Evolutionary conservation across 352 stramenopile species (phyloP).

Genomic region (Pythium periplocum): DNA sequence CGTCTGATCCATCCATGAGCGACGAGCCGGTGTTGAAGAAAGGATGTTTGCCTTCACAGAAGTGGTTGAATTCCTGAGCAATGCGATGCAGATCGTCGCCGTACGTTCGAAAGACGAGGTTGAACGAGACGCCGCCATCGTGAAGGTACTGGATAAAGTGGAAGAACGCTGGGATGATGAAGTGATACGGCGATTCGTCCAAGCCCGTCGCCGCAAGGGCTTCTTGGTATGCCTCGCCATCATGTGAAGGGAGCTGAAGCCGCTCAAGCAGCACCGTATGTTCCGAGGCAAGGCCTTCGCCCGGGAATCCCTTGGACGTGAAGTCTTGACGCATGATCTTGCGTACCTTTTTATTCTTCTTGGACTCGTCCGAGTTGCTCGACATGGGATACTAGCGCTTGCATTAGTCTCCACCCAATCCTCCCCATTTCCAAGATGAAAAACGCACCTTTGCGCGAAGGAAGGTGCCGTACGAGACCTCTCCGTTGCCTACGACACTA

Average conservation of each 20-base stretch:
- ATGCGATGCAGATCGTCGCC: conserved; percentile 65
- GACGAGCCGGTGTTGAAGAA: conserved; percentile 31
- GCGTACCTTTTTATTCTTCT: conserved; percentile 57
- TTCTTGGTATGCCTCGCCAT: conserved; percentile 9
- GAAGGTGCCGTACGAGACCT: conserved; percentile 59
- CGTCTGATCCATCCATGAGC: conserved; percentile 56
- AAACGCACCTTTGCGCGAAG: conserved; percentile 43
- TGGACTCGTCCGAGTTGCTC: conserved; percentile 30
- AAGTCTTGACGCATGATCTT: conserved; percentile 64
- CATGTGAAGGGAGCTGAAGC: conserved; percentile 32
- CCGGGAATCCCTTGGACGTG: conserved; percentile 39
- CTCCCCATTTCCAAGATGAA: no score
- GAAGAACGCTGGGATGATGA: conserved; percentile 70
- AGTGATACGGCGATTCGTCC: conserved; percentile 39
- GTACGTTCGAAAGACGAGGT: conserved; percentile 75
- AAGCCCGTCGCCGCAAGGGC: conserved; percentile 28
- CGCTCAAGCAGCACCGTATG: conserved; percentile 40
- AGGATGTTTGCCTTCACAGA: conserved; percentile 62
- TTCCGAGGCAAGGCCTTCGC: conserved; percentile 35
- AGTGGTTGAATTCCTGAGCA: conserved; percentile 72
- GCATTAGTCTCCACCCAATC: no score
- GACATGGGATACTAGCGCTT: conserved; percentile 47
- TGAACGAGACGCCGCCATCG: conserved; percentile 37
- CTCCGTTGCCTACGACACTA: background rate
- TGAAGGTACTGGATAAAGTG: conserved; percentile 47